Percentiles rank a stretch among this genome's conserved stretches.
These are phyloP conservation scores for Collybia sordida DNA, from an alignment of 768 basidiomycete genomes.

Conservation along the genomic window DNA sequence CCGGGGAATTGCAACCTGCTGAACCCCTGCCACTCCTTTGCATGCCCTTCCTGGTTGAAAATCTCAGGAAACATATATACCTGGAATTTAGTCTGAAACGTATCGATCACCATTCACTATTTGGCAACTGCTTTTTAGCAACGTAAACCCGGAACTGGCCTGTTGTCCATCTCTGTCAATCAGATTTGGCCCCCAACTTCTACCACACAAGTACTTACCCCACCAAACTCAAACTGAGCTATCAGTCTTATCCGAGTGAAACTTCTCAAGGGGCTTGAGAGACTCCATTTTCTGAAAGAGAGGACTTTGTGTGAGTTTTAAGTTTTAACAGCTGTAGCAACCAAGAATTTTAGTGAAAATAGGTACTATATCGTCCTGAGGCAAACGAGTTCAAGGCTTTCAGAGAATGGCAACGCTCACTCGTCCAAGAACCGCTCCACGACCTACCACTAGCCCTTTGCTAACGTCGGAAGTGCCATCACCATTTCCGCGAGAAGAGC, in stretches of 20 bases:
- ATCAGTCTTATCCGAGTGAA: not conserved
- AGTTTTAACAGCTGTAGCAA: not conserved
- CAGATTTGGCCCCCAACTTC: not conserved
- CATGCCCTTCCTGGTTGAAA: not conserved
- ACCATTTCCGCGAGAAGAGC: conserved; percentile 39
- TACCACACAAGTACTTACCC: not conserved
- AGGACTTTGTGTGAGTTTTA: not conserved
- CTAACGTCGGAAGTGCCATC: conserved; percentile 33
- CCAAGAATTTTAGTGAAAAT: no score
- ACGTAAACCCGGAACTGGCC: not conserved
- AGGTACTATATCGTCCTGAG: not conserved
- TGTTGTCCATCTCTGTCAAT: not conserved
- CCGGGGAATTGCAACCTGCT: not conserved
- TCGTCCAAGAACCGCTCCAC: conserved; percentile 27
- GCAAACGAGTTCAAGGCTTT: not conserved
- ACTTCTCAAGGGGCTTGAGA: no score
- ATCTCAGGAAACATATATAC: not conserved
- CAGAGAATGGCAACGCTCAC: conserved; percentile 39
- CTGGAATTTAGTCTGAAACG: not conserved
- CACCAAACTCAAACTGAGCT: not conserved
- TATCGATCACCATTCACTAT: not conserved
- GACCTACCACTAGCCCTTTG: conserved; percentile 18
- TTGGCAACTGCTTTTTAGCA: not conserved
- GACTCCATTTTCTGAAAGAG: no score
- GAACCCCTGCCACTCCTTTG: not conserved